A percentile compares a stretch with the other conserved stretches of the same genome.
These are phyloP conservation scores for Ascochyta clinopodiicola DNA, from an alignment of 2,329 filamentous ascomycete species.

Conservation along the genomic window DNA sequence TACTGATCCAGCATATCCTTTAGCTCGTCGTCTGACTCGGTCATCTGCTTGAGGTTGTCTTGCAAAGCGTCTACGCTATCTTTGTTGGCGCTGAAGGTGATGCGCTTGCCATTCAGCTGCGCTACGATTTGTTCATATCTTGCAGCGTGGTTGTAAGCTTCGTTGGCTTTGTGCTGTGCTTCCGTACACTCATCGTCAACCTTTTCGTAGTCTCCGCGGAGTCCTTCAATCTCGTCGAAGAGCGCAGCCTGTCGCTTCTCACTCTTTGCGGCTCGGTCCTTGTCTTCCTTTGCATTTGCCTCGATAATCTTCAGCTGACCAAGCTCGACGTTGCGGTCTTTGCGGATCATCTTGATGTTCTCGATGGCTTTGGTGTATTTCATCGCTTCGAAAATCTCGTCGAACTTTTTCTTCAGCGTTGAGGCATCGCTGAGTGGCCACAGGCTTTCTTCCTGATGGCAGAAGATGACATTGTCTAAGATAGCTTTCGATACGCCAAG, in stretches of 20 bases:
- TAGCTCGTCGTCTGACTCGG: slow-evolving; percentile 79
- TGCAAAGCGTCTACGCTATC: slow-evolving; percentile 74
- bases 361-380: slow-evolving; percentile 98
- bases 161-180: slow-evolving; percentile 59
- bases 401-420: slow-evolving; percentile 89
- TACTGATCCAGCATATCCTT: slow-evolving; percentile 77
- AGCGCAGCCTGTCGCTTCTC: slow-evolving; percentile 63
- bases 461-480: slow-evolving; percentile 95
- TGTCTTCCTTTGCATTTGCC: slow-evolving; percentile 79
- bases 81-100: slow-evolving; percentile 74
- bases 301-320: slow-evolving; percentile 76
- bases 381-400: slow-evolving; percentile 95
- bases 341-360: slow-evolving; percentile 85
- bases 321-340: slow-evolving; percentile 80
- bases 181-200: slow-evolving; percentile 44
- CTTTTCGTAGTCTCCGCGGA: slow-evolving; percentile 32
- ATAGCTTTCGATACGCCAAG: slow-evolving; percentile 90
- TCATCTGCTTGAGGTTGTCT: slow-evolving; percentile 75
- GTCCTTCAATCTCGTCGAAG: slow-evolving; percentile 68
- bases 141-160: slow-evolving; percentile 75
- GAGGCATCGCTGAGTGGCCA: slow-evolving; percentile 94
- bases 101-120: slow-evolving; percentile 76
- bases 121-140: slow-evolving; percentile 77
- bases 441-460: slow-evolving; percentile 95
- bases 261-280: slow-evolving; percentile 77